Base-by-base conservation (phyloP, 169 alveolate genomes). In the Plasmodium blacklocki region DNA sequence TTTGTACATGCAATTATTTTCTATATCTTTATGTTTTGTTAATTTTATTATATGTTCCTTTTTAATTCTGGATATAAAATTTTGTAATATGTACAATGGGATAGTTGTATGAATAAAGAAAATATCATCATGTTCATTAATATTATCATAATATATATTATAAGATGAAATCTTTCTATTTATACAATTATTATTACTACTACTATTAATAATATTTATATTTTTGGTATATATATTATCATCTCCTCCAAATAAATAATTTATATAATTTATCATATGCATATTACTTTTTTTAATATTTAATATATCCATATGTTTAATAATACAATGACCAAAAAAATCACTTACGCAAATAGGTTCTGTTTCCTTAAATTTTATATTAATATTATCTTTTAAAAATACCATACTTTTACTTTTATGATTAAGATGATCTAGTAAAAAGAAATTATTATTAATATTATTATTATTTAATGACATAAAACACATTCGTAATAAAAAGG, bases 1-100 rank as follows among this genome's bases (percentile, higher is more conserved):
- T 62, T 86, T 86, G 50, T 86, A 86, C 88, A 86, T 86, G 47
- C 49, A 67, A 73, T 75, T 59, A 45, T 86, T 59, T 86, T 86
- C 92, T n/a, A 86, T 14, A 64, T 86, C 88, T 50, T 72, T 64
- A 59, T 73, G 87, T 39, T 72, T 71, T 19, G 75, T 86, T 21
- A 86, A 54, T 72, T 86, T 70, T 32, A 72, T 18, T 14, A 86
- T 58, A 59, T 43, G 45, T 86, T 86, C 92, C 60, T 62, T 72
- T 71, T 72, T 86, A 19, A 86, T 72, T 60, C 73, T 86, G 66
- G 49, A 12, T 47, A 86, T 67, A 86, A 86, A 86, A 49, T 64
- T 72, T 71, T 86, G 75, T 39, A 86, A 72, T 26, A 86, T 86
- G 21, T 86, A 86, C 66, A 86, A 86, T 11, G 87, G 88, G 9